Evolutionary conservation across 2,329 filamentous ascomycete species (phyloP).

Genomic region (Clonostachys solani): DNA sequence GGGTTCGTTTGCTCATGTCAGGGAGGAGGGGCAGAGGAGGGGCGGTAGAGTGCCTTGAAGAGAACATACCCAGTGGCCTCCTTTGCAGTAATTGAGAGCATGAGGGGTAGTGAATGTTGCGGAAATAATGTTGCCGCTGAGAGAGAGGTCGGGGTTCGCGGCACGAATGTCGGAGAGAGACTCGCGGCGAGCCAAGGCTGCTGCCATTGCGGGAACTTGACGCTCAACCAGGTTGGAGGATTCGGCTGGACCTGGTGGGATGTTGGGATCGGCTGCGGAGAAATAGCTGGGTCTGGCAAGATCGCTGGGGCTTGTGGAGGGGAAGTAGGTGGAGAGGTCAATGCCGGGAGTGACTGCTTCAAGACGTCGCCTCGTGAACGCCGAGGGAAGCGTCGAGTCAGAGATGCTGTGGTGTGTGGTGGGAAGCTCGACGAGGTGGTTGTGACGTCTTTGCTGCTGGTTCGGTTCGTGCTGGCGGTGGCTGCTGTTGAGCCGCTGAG

Average conservation of each 20-base stretch:
- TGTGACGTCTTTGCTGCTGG: neutral
- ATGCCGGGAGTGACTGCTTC: constrained; percentile 22
- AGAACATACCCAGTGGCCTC: constrained; percentile 54
- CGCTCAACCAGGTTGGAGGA: neutral
- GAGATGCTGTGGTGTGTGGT: constrained; percentile 7
- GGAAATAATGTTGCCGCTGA: constrained; percentile 64
- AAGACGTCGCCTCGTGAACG: constrained; percentile 11
- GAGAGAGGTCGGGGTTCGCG: constrained; percentile 49
- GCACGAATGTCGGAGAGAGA: constrained; percentile 51
- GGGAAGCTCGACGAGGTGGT: neutral
- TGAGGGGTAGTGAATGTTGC: constrained; percentile 62
- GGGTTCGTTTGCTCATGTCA: too few species aligned
- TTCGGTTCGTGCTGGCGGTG: neutral
- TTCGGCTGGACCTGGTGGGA: constrained; percentile 1
- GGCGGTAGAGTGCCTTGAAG: too few species aligned
- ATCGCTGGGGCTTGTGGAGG: constrained; percentile 3
- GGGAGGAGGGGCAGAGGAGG: too few species aligned
- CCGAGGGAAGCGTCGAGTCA: constrained; percentile 17
- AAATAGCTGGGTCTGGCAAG: constrained; percentile 12
- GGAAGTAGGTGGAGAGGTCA: constrained; percentile 13
- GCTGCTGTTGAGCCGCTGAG: too few species aligned
- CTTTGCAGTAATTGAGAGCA: constrained; percentile 52
- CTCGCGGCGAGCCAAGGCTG: constrained; percentile 38
- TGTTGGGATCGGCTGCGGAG: constrained; percentile 8
- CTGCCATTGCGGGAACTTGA: constrained; percentile 5